These are phyloP conservation scores for Beauveria brongniartii DNA, from an alignment of 2,329 filamentous ascomycete genomes.

Conservation along the genomic window DNA sequence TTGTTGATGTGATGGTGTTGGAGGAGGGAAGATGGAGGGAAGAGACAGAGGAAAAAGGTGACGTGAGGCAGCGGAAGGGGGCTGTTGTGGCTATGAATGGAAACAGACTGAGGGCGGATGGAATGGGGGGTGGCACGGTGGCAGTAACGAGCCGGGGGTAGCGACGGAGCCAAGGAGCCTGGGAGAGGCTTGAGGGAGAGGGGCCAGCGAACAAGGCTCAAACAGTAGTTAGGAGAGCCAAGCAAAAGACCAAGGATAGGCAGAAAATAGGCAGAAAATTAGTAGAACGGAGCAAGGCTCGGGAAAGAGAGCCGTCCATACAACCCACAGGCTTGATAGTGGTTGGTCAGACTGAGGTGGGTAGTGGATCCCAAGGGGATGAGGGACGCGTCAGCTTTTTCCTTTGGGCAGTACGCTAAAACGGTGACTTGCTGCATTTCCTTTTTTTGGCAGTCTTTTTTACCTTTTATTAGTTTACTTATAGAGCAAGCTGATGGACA, in stretches of 20 bases:
- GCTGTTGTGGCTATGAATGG: slow-evolving; percentile 26
- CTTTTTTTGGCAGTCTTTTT: background rate
- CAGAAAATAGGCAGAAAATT: background rate
- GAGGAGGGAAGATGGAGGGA: slow-evolving; percentile 14
- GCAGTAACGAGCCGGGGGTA: background rate
- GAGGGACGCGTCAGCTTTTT: slow-evolving; percentile 24
- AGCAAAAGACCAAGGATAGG: background rate
- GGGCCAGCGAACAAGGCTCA: slow-evolving; percentile 2
- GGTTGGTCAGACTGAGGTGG: slow-evolving; percentile 5
- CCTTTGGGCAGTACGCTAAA: background rate
- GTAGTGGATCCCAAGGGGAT: slow-evolving; percentile 14
- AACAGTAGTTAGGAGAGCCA: background rate
- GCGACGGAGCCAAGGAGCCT: background rate
- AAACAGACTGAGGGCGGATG: slow-evolving; percentile 13
- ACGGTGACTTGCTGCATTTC: too few relatives aligned
- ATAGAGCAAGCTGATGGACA: too few relatives aligned
- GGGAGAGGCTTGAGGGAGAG: slow-evolving; percentile 4
- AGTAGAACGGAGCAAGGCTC: background rate
- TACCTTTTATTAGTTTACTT: too few relatives aligned
- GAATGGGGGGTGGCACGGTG: background rate
- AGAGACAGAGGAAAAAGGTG: slow-evolving; percentile 16
- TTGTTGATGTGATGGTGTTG: slow-evolving; percentile 14
- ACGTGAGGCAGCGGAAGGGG: slow-evolving; percentile 21
- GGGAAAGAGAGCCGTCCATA: slow-evolving; percentile 3
- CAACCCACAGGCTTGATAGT: slow-evolving; percentile 1